phyloP scores from a whole-genome alignment of 129 eudicot genomes.

The Erigeron canadensis region DNA sequence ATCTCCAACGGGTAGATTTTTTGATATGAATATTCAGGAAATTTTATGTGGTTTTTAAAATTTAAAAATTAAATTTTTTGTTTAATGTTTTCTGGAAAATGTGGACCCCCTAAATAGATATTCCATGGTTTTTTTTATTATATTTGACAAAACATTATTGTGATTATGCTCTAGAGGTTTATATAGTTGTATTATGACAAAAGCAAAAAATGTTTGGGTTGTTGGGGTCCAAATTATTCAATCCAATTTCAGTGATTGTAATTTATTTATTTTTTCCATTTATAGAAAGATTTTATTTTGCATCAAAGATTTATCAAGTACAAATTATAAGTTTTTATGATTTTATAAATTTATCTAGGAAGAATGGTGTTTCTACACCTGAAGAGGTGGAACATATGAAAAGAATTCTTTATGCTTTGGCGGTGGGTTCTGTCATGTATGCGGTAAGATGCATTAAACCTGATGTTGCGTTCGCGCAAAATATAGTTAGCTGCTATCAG shows the following conservation, averaged over 20 bases:
- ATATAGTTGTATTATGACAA: slow-evolving; percentile 3
- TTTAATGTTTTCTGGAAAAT: not conserved
- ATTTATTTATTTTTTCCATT: not conserved
- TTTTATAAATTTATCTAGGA: no score
- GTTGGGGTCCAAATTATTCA: not conserved
- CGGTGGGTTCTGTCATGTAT: no score
- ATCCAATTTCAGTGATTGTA: not conserved
- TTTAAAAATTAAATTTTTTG: no score
- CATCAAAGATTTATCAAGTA: no score
- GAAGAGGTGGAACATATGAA: no score
- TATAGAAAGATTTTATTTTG: no score
- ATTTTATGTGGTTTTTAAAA: not conserved
- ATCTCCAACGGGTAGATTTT: slow-evolving; percentile 43
- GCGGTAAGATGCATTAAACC: no score
- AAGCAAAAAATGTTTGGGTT: not conserved
- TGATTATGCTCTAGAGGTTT: not conserved
- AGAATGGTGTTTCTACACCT: no score
- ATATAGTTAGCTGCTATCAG: no score
- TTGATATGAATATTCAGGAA: slow-evolving; percentile 16
- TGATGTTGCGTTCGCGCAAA: no score
- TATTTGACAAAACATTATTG: not conserved
- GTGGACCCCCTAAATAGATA: slow-evolving; percentile 8
- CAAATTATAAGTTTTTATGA: no score
- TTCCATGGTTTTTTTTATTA: not conserved
- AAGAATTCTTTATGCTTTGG: no score